Conservation (phyloP, 306 rosid species). For the Prunus dulcis region DNA sequence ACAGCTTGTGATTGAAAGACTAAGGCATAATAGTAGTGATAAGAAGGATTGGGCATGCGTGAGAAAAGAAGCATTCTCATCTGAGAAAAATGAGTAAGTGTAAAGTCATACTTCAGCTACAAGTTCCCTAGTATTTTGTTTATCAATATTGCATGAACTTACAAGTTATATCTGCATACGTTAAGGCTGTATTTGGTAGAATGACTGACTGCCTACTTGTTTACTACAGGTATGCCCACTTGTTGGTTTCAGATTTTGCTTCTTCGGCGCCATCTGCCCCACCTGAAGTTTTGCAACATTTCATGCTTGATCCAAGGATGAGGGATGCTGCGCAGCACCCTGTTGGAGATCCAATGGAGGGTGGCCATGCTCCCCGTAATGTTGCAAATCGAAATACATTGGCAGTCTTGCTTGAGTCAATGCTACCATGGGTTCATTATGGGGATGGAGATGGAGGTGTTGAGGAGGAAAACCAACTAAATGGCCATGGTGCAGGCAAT, state of each 20-base stretch:
- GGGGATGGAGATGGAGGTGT: slow-evolving; percentile 42
- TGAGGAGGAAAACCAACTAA: slow-evolving; percentile 40
- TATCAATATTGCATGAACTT: background rate
- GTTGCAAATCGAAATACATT: slow-evolving; percentile 67
- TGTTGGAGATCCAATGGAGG: slow-evolving; percentile 48
- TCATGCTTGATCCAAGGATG: slow-evolving; percentile 66
- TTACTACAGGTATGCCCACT: slow-evolving; percentile 71
- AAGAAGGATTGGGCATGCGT: slow-evolving; percentile 83
- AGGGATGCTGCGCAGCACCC: slow-evolving; percentile 47
- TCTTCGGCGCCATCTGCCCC: slow-evolving; percentile 72
- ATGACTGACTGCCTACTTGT: slow-evolving; percentile 18
- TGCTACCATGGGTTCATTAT: slow-evolving; percentile 93
- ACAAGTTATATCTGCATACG: background rate
- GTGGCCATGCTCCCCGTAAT: slow-evolving; percentile 51
- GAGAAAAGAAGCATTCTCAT: slow-evolving; percentile 87
- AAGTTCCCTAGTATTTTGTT: background rate
- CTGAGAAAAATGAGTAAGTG: slow-evolving; percentile 88
- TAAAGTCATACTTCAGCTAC: background rate
- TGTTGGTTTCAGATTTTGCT: slow-evolving; percentile 87
- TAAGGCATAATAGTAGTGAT: slow-evolving; percentile 54
- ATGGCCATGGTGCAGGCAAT: slow-evolving; percentile 44
- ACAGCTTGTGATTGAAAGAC: slow-evolving; percentile 58
- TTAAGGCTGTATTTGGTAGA: background rate
- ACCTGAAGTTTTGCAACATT: slow-evolving; percentile 76
- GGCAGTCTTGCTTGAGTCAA: slow-evolving; percentile 81